Base-by-base conservation (phyloP, 2,329 filamentous ascomycete species). In the Mariannaea elegans region DNA sequence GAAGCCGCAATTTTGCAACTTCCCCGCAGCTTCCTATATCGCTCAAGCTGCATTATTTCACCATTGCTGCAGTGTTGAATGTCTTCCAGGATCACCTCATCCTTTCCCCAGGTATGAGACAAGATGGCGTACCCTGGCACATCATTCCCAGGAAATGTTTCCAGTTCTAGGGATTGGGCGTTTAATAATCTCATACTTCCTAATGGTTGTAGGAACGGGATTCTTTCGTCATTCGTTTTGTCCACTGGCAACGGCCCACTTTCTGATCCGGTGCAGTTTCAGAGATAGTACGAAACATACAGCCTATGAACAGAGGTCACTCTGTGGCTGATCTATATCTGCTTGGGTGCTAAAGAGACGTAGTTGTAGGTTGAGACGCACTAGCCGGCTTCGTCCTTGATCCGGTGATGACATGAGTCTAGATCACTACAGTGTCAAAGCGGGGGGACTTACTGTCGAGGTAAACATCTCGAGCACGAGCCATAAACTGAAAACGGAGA, bases 121-220 rank as follows among this genome's bases (percentile, higher is more conserved):
- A 73, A 36, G 27, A 72, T 69, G 34, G 70, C 71, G 53, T 73
- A 73, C 21, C 48, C 53, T 12, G 64, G 63, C 2, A 61, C 47
- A 27, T 65, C 62, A 3, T 46, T 31, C 14, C 64, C 63, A 3
- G 59, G 19, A 16, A 70, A 71, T 32, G 61, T 55, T 36, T 69
- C 59, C 8, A 73, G 55, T 3, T 60, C 14, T 2, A 68, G 47
- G 2, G 70, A 65, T 16, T 59, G 54, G 13, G 66, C 64, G 12
- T 73, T 69, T 18, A 73, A 47, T 8, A 73, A 52, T 14, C 70
- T 64, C 71, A 73, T 72, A 2, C 9, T 49, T 41, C n/a, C n/a
- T n/a, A n/a, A n/a, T n/a, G 12, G 16, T 9, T 21, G 16, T 14
- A 14, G 18, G 32, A 13, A 14, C 10, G 7, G 7, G 32, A 4